Conservation (phyloP, 2,329 filamentous ascomycete genomes). For the Xylaria sp. region DNA sequence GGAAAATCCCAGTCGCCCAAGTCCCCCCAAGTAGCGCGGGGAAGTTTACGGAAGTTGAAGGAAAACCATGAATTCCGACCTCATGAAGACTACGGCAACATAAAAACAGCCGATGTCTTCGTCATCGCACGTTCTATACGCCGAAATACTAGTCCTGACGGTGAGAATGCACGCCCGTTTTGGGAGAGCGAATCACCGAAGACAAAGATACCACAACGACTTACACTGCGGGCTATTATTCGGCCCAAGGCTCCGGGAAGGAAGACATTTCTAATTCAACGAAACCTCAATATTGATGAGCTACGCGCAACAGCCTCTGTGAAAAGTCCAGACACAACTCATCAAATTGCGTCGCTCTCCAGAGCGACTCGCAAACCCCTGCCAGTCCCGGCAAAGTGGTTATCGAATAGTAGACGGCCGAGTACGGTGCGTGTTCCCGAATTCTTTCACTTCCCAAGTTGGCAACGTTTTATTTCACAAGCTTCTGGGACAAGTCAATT, state of each 20-base stretch:
- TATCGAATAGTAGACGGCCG: slow-evolving; percentile 44
- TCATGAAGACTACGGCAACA: slow-evolving; percentile 53
- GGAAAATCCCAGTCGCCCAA: neutral
- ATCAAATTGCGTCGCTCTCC: slow-evolving; percentile 17
- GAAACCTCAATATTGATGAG: slow-evolving; percentile 62
- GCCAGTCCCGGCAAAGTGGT: slow-evolving; percentile 38
- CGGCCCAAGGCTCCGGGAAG: slow-evolving; percentile 55
- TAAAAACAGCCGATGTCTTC: slow-evolving; percentile 58
- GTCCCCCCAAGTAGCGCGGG: slow-evolving; percentile 9
- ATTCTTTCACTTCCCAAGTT: neutral
- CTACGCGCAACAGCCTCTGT: slow-evolving; percentile 59
- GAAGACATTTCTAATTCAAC: slow-evolving; percentile 60
- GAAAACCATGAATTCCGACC: slow-evolving; percentile 39
- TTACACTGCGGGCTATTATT: slow-evolving; percentile 59
- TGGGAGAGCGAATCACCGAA: slow-evolving; percentile 4
- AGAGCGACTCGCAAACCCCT: slow-evolving; percentile 28
- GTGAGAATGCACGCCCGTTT: neutral
- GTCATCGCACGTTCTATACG: slow-evolving; percentile 57
- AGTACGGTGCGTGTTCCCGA: slow-evolving; percentile 21
- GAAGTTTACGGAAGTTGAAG: slow-evolving; percentile 40
- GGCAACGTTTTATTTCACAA: neutral
- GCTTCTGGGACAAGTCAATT: too few species aligned
- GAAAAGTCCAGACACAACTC: neutral
- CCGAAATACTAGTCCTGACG: slow-evolving; percentile 46
- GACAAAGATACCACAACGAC: slow-evolving; percentile 33